Evolutionary conservation across 179 eudicot genomes (phyloP).

Genomic region (Gypsophila paniculata): DNA sequence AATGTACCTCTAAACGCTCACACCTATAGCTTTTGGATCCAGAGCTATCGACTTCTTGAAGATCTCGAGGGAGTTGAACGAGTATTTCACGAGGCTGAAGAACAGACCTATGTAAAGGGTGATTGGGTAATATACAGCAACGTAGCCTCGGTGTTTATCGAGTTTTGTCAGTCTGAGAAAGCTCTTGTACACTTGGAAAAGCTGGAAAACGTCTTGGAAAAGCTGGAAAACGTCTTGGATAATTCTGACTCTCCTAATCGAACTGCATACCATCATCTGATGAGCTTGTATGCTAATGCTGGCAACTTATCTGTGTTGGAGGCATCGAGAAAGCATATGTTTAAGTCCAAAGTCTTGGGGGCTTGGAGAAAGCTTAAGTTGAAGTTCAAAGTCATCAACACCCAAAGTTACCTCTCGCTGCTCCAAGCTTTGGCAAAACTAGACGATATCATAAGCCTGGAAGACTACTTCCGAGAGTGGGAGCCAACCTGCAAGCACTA

Average conservation of each 20-base stretch:
- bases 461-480: conserved; percentile 56
- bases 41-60: conserved; percentile 32
- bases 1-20: conserved; percentile 31
- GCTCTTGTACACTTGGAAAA: conserved; percentile 38
- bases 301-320: conserved; percentile 41
- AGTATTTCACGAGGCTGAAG: conserved; percentile 42
- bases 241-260: conserved; percentile 23
- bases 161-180: conserved; percentile 42
- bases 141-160: conserved; percentile 38
- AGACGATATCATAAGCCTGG: conserved; percentile 41
- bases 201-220: conserved; percentile 36
- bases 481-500: conserved; percentile 28
- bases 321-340: conserved; percentile 47
- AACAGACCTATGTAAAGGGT: conserved; percentile 18
- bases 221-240: conserved; percentile 35
- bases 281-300: conserved; percentile 43
- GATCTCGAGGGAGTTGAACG: conserved; percentile 55
- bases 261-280: conserved; percentile 38
- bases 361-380: conserved; percentile 51
- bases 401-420: conserved; percentile 43
- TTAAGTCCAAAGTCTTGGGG: conserved; percentile 30
- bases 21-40: conserved; percentile 46
- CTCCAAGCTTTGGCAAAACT: conserved; percentile 47
- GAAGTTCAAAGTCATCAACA: conserved; percentile 26
- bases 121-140: conserved; percentile 52